Conservation (phyloP, 495 filamentous ascomycete species). For the Haplographium delicatum region DNA sequence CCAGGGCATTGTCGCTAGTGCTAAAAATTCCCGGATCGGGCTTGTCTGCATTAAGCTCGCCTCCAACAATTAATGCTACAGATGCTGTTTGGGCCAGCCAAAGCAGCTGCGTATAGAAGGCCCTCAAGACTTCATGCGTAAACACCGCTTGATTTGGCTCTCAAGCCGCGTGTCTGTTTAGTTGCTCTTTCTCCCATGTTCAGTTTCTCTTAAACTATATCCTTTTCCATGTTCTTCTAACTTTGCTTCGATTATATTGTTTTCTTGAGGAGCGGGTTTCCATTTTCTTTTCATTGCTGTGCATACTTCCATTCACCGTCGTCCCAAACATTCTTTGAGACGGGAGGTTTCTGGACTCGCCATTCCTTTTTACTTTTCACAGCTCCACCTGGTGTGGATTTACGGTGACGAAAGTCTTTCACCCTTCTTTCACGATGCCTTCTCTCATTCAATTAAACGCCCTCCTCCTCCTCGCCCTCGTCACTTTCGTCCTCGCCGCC, state of each 20-base stretch:
- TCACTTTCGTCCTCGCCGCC: conserved; percentile 34
- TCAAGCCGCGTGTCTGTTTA: conserved; percentile 21
- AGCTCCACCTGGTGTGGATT: conserved; percentile 24
- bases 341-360: conserved; percentile 12
- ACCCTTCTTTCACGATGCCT: conserved; percentile 31
- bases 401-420: no score
- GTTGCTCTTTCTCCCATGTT: conserved; percentile 27
- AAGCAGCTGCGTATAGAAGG: conserved; percentile 12
- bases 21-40: neutral
- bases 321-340: conserved; percentile 1
- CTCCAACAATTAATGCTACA: conserved; percentile 29
- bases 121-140: conserved; percentile 20
- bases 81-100: conserved; percentile 12
- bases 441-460: conserved; percentile 29
- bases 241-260: conserved; percentile 15
- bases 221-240: conserved; percentile 5
- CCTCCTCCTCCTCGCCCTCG: conserved; percentile 34
- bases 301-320: conserved; percentile 17
- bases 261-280: conserved; percentile 19
- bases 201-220: conserved; percentile 23
- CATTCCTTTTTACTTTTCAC: conserved; percentile 20
- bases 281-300: conserved; percentile 16
- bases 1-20: conserved; percentile 5
- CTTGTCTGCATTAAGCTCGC: conserved; percentile 10
- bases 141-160: conserved; percentile 10